Percentiles rank a stretch among this genome's conserved stretches.
These are phyloP conservation scores for Aspergillus avenaceus DNA, from an alignment of 495 filamentous ascomycete genomes.

Conservation along the genomic window DNA sequence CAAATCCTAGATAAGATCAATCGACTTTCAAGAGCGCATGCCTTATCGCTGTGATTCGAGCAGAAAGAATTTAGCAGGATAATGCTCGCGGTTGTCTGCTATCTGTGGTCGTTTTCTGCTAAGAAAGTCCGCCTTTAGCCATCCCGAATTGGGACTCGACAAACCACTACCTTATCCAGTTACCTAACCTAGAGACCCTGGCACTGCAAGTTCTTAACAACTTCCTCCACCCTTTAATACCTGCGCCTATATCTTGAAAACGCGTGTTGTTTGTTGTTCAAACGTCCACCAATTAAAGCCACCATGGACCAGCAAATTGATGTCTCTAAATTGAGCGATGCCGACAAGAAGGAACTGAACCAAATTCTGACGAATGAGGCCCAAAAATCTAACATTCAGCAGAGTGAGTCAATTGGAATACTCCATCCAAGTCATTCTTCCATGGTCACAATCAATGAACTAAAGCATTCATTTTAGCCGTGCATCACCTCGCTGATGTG, in stretches of 20 bases:
- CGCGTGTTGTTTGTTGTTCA: too few species aligned
- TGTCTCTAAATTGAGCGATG: slow-evolving; percentile 68
- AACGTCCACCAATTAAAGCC: too few species aligned
- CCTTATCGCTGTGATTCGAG: too few species aligned
- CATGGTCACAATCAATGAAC: slow-evolving; percentile 3
- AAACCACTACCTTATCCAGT: too few species aligned
- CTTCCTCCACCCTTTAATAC: too few species aligned
- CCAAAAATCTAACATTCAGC: slow-evolving; percentile 76
- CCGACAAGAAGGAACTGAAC: slow-evolving; percentile 82
- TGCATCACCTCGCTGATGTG: slow-evolving; percentile 78
- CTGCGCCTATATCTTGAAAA: too few species aligned
- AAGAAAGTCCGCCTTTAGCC: slow-evolving; percentile 5
- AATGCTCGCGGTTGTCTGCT: background rate
- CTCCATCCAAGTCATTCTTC: background rate
- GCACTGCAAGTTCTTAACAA: too few species aligned
- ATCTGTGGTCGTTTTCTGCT: slow-evolving; percentile 2
- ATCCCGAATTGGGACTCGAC: too few species aligned
- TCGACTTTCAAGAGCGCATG: background rate
- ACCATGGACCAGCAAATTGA: slow-evolving; percentile 49
- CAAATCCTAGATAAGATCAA: slow-evolving; percentile 5
- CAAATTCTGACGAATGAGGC: slow-evolving; percentile 74
- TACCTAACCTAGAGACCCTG: too few species aligned
- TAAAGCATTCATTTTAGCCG: slow-evolving; percentile 51
- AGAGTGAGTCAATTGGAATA: slow-evolving; percentile 53
- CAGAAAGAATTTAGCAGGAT: background rate